These are phyloP conservation scores for Citrus maxima DNA, from an alignment of 345 rosid genomes.

Conservation along the genomic window DNA sequence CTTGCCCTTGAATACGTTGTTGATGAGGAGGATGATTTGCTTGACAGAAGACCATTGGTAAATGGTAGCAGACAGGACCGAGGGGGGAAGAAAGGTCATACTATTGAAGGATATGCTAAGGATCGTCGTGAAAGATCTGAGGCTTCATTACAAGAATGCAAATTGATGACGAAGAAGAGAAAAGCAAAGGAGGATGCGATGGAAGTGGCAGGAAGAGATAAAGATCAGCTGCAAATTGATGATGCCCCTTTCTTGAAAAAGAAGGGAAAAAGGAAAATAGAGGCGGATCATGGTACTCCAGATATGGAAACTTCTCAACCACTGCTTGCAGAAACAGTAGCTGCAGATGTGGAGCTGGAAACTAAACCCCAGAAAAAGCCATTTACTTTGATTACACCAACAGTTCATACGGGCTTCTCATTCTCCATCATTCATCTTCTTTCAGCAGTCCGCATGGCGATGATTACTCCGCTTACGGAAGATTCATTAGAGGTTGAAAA, in stretches of 20 bases:
- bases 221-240: conserved; percentile 42
- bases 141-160: conserved; percentile 53
- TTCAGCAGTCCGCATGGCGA: conserved; percentile 87
- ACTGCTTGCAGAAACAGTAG: conserved; percentile 40
- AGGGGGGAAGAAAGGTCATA: conserved; percentile 50
- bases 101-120: conserved; percentile 33
- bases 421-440: conserved; percentile 96
- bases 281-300: conserved; percentile 41
- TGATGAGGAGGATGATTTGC: conserved; percentile 52
- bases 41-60: conserved; percentile 33
- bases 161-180: conserved; percentile 53
- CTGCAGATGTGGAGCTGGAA: conserved; percentile 61
- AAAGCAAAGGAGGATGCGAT: conserved; percentile 54
- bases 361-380: conserved; percentile 76
- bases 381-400: conserved; percentile 81
- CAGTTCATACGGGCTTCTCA: conserved; percentile 91
- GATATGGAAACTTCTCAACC: conserved; percentile 56
- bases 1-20: conserved; percentile 28
- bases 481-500: conserved; percentile 59
- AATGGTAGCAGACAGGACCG: conserved; percentile 39
- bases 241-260: conserved; percentile 50
- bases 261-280: conserved; percentile 68
- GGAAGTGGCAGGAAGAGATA: conserved; percentile 41
- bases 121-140: conserved; percentile 55
- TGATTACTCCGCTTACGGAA: conserved; percentile 63